Percentiles rank a stretch among this genome's conserved stretches.
Conservation (phyloP, 2,329 filamentous ascomycete species). For the Aurifilum marmelostoma region DNA sequence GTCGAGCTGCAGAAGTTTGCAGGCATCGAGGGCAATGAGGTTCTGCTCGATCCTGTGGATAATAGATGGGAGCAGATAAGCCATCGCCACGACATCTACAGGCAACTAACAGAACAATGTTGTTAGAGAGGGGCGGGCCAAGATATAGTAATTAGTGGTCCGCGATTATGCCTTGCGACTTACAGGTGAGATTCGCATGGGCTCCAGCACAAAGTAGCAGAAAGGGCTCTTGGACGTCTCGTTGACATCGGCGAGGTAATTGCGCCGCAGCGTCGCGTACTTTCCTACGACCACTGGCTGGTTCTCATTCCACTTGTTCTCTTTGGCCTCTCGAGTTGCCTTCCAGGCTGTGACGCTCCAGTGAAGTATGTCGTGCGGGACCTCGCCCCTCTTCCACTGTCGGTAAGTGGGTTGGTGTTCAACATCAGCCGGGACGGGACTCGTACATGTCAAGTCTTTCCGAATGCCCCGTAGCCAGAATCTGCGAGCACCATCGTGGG, state of each 20-base stretch:
- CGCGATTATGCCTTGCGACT: conserved; percentile 41
- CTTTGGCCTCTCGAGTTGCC: conserved; percentile 23
- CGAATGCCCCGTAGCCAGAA: conserved; percentile 59
- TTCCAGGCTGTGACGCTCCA: conserved; percentile 67
- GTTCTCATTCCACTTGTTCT: conserved; percentile 59
- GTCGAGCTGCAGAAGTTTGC: conserved; percentile 63
- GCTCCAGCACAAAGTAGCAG: conserved; percentile 76
- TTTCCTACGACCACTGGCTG: conserved; percentile 83
- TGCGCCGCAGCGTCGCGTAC: conserved; percentile 75
- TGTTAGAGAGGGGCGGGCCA: too few species aligned
- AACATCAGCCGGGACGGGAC: conserved; percentile 64
- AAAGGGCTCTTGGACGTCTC: conserved; percentile 25
- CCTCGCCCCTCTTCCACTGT: conserved; percentile 43
- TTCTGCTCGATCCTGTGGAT: conserved; percentile 82
- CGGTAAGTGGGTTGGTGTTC: conserved; percentile 50
- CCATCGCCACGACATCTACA: conserved; percentile 69
- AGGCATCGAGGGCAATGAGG: conserved; percentile 79
- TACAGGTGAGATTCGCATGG: conserved; percentile 75
- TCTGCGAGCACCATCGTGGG: conserved; percentile 65
- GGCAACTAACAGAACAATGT: conserved; percentile 62
- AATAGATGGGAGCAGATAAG: conserved; percentile 78
- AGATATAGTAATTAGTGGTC: too few species aligned
- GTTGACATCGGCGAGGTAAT: conserved; percentile 71
- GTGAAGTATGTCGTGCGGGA: conserved; percentile 68
- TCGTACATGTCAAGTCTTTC: conserved; percentile 62